Percentiles rank a stretch among this genome's conserved stretches.
Evolutionary conservation across 345 rosid species (phyloP).

Genomic region (Geranium rotundifolium): DNA sequence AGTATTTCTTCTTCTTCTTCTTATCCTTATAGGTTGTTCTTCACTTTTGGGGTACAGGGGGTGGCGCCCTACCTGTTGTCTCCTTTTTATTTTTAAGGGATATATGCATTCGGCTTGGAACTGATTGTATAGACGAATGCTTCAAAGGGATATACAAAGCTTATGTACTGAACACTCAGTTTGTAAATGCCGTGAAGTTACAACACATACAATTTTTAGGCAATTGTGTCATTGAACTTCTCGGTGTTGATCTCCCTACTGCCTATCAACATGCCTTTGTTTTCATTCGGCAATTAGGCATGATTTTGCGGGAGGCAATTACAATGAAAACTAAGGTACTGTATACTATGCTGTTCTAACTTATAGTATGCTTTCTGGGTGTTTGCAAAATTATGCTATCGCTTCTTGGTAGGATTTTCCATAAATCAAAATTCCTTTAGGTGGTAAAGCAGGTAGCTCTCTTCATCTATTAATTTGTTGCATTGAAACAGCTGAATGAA

Average conservation of each 20-base stretch:
- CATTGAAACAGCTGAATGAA: too few relatives aligned
- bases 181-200: constrained; percentile 63
- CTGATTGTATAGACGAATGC: constrained; percentile 79
- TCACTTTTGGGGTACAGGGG: constrained; percentile 97
- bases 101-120: constrained; percentile 66
- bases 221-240: constrained; percentile 74
- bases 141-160: constrained; percentile 86
- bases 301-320: constrained; percentile 76
- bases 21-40: constrained; percentile 45
- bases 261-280: constrained; percentile 93
- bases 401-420: not conserved
- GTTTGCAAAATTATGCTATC: not conserved
- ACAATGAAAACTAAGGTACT: constrained; percentile 90
- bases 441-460: too few relatives aligned
- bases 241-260: constrained; percentile 70
- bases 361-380: not conserved
- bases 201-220: constrained; percentile 80
- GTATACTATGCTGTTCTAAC: constrained; percentile 3
- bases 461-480: too few relatives aligned
- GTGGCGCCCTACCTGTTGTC: constrained; percentile 72
- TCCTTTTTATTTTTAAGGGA: constrained; percentile 79
- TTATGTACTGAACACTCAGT: constrained; percentile 79
- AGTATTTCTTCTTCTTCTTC: not conserved
- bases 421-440: too few relatives aligned
- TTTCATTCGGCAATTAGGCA: constrained; percentile 77